Evolutionary conservation across 345 rosid species (phyloP), one percentile per base, ranked within the genome.

Genomic region (Sisymbrium irio): DNA sequence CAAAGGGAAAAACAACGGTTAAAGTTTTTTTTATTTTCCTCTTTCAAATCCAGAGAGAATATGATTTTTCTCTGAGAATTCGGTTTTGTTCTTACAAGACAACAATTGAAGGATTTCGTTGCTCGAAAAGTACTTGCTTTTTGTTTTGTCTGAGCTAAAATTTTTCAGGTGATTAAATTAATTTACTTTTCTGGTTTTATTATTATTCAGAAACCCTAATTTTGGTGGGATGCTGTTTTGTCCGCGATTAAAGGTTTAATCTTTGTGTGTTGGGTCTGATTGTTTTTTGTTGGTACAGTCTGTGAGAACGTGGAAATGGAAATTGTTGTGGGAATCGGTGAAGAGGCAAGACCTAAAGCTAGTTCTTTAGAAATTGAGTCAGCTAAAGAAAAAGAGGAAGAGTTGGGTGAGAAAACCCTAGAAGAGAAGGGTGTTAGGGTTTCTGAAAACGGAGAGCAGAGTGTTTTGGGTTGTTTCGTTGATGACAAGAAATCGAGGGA

Each of bases 401-500:
- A 47, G 53, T 41, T 53, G 20, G 83, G 47, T 36, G 78, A 51
- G 35, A 73, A 60, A 71, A 50, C 78, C 54, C 60, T 59, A 56
- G 30, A 55, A 49, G 84, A 74, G 60, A 80, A 80, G n/a, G 79
- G 77, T 69, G 76, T 68, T 86, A 77, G 79, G 82, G 82, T 80
- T 83, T 69, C 80, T 67, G 32, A 64, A 54, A 82, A 83, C 79
- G 84, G 80, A 25, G 69, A 77, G 46, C 79, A 58, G 30, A 32
- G 28, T 20, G 46, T 14, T 67, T 22, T 33, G 41, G 61, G 33
- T 68, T n/a, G n/a, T n/a, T n/a, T n/a, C n/a, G 75, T 17, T 46
- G 63, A 20, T 39, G 82, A 56, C 54, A 51, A 64, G 17, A 60
- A 36, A 66, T 9, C 27, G 9, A 57, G 36, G 28, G 64, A 3